A percentile compares a stretch with the other conserved stretches of the same genome.
These are phyloP conservation scores for Rhizophlyctis rosea DNA, from an alignment of 192 early-diverging fungal species.

Conservation along the genomic window DNA sequence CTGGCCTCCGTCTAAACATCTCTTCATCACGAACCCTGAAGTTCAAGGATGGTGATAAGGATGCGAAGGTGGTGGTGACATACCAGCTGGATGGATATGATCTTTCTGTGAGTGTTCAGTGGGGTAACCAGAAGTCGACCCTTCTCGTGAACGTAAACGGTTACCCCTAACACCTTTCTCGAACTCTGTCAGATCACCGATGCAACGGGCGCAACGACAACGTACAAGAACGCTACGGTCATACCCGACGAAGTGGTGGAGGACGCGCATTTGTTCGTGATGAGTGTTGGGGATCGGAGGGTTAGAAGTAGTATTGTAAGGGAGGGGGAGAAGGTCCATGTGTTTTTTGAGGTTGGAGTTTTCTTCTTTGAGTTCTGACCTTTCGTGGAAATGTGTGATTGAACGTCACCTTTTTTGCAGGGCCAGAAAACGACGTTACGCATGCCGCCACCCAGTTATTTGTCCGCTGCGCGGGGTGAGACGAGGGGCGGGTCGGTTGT, in stretches of 20 bases:
- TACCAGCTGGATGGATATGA: neutral
- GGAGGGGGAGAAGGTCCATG: conserved; percentile 55
- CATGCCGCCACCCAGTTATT: conserved; percentile 15
- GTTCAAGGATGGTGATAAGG: conserved; percentile 21
- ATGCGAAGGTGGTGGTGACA: conserved; percentile 11
- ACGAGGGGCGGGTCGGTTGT: conserved; percentile 60
- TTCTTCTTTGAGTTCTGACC: neutral
- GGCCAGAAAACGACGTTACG: conserved; percentile 21
- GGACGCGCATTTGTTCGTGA: too few species aligned
- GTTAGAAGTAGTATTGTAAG: conserved; percentile 64
- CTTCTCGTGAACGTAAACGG: neutral
- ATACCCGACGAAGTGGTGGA: conserved; percentile 44
- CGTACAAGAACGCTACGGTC: conserved; percentile 35
- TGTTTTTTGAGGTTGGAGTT: conserved; percentile 50
- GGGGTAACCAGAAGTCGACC: too few species aligned
- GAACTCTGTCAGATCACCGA: conserved; percentile 10
- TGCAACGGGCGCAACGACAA: conserved; percentile 20
- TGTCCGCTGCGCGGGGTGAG: neutral
- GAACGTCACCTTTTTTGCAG: neutral
- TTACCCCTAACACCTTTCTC: neutral
- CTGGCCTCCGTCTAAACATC: conserved; percentile 51
- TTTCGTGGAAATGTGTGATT: conserved; percentile 1
- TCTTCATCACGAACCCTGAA: neutral
- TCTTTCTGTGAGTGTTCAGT: too few species aligned
- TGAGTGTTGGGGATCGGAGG: conserved; percentile 60